These are phyloP conservation scores for Cornus florida DNA, from an alignment of 148 eudicot genomes.

Conservation along the genomic window DNA sequence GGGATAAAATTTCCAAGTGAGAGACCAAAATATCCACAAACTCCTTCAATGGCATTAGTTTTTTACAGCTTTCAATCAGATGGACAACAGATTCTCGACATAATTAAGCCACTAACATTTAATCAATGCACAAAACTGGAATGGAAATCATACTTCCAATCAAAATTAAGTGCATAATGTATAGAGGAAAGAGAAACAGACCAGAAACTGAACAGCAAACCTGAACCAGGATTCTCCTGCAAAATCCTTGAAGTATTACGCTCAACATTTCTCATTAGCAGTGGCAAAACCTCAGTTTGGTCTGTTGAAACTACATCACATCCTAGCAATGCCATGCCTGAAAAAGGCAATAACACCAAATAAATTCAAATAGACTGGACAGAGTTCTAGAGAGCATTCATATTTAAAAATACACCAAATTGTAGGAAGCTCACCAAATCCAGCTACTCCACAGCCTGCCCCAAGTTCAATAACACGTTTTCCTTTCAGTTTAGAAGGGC, in stretches of 20 bases:
- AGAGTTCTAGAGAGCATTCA: background rate
- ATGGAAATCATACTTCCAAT: too few relatives aligned
- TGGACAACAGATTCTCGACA: background rate
- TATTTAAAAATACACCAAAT: background rate
- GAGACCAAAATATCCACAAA: background rate
- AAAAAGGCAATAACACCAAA: background rate
- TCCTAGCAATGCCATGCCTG: slow-evolving; percentile 94
- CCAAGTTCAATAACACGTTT: slow-evolving; percentile 95
- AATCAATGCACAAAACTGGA: background rate
- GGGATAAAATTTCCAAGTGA: slow-evolving; percentile 4
- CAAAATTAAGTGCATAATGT: background rate
- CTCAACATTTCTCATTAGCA: slow-evolving; percentile 80
- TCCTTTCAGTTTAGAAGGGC: slow-evolving; percentile 81
- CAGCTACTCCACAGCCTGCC: slow-evolving; percentile 99
- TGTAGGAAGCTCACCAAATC: slow-evolving; percentile 63
- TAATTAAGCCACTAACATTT: background rate
- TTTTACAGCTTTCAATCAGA: background rate
- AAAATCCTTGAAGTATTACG: slow-evolving; percentile 75
- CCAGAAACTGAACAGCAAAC: slow-evolving; percentile 20
- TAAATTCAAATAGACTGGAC: slow-evolving; percentile 3
- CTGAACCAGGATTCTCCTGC: slow-evolving; percentile 60
- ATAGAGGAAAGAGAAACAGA: background rate
- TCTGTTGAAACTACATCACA: slow-evolving; percentile 87
- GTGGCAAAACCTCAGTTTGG: slow-evolving; percentile 85
- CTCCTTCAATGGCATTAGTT: background rate